Evolutionary conservation across 2,329 filamentous ascomycete genomes (phyloP), one percentile per base, ranked within the genome.

Genomic region (Aureobasidium uvarum): DNA sequence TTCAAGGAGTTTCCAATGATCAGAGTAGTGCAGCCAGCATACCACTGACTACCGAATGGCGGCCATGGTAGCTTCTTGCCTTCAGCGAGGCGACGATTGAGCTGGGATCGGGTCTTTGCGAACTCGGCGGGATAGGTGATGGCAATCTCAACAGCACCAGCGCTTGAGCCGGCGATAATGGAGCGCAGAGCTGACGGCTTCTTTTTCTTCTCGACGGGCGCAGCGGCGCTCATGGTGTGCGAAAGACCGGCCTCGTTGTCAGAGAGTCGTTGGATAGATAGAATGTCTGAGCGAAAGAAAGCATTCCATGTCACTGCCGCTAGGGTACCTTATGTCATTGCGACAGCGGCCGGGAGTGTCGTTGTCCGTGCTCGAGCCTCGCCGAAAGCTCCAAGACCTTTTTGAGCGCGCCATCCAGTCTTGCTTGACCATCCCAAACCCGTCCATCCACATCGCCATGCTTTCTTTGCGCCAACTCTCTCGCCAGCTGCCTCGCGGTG

Each of bases 1-100:
- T 99, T 99, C 75, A 95, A 84, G 62, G 92, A 96, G 80, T 99
- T 99, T 67, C 95, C 95, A 71, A 98, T 92, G 67, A 99, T 96
- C 75, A 97, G 80, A 33, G 95, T 98, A 54, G 95, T 98, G 81
- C 95, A 99, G 43, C 95, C 95, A 14, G 95, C 94, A 77, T 99
- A 99, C 95, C 95, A 99, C 77, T 96, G 92, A 71, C 80, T 83
- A 56, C 95, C 95, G 74, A 98, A 98, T 13, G 91, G 91, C 50
- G 95, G 95, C 90, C 92, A 97, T 62, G 94, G 92, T 36, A 97
- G 85, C 81, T 96, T 97, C 81, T 96, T 83, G 54, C 88, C 89
- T 64, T 89, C 88, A 56, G 90, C 83, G 73, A 98, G 83, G 71
- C 88, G 86, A 71, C 89, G 87, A 78, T 99, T 99, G 74, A 99